phyloP scores from a whole-genome alignment of 345 rosid genomes.

The Arabis alpina region DNA sequence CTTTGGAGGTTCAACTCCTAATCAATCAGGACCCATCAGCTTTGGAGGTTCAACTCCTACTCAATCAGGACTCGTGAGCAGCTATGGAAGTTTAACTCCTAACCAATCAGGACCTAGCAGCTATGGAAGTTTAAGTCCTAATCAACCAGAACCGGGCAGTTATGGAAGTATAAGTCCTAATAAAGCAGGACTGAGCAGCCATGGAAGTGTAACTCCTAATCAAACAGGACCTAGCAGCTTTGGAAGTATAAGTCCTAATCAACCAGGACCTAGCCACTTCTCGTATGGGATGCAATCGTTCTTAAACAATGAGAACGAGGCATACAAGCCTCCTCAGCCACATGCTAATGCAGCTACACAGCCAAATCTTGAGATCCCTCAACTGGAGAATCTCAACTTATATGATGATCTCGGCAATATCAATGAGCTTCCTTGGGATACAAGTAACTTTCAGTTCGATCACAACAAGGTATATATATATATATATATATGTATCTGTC shows the following conservation, averaged over 20 bases:
- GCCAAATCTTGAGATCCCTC: slow-evolving; percentile 26
- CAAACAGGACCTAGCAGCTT: neutral
- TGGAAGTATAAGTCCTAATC: slow-evolving; percentile 14
- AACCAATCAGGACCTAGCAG: neutral
- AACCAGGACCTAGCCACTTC: slow-evolving; percentile 24
- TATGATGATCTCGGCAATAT: neutral
- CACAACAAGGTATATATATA: slow-evolving; percentile 29
- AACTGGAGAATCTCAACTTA: slow-evolving; percentile 23
- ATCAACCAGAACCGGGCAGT: neutral
- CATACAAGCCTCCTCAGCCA: slow-evolving; percentile 11
- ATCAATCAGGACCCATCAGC: neutral
- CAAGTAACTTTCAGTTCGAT: slow-evolving; percentile 19
- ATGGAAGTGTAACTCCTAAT: slow-evolving; percentile 6
- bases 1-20: neutral
- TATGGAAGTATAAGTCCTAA: neutral
- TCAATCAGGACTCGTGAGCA: neutral
- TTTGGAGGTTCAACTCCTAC: neutral
- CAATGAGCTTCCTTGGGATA: slow-evolving; percentile 19
- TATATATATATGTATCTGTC: neutral
- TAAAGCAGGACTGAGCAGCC: neutral
- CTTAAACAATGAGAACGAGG: slow-evolving; percentile 24
- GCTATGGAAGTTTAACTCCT: neutral
- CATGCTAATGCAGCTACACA: slow-evolving; percentile 14
- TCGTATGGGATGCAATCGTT: slow-evolving; percentile 14
- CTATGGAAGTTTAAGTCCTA: too few relatives aligned